Base-by-base conservation (phyloP, 2,329 filamentous ascomycete genomes). In the Ophidiomyces ophidiicola region DNA sequence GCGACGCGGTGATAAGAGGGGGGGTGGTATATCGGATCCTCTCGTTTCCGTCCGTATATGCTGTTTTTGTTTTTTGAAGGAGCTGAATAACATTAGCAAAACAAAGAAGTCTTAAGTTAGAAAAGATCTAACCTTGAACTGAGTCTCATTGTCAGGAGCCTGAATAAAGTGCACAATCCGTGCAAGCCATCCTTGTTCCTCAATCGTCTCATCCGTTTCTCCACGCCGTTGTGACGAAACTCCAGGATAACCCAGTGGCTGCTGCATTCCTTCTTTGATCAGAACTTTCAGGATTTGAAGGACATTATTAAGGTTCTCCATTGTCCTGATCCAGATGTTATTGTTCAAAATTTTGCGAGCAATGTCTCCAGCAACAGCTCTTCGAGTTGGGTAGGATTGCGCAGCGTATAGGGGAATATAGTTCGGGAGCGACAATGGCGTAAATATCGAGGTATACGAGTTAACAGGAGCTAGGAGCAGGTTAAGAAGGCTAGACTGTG, bases 121-220 rank as follows among this genome's bases (percentile, higher is more conserved):
- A 30, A 21, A 12, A 32, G 14, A 17, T 26, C 39, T 30, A 59
- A 70, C 70, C 61, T 85, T 85, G 64, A 94, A 90, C 57, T 98
- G 90, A 0, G 81, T 92, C 51, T 94, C 85, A 53, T 96, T 96
- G 56, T 92, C 76, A 24, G 83, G 70, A 31, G 77, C 82, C 42
- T 84, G 71, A 37, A 98, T 75, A 41, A 94, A 68, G 62, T 98
- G 90, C 12, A 94, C 78, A 54, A 98, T 80, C 50, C 90, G 75
- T 24, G 90, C 90, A 39, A 98, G 70, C 86, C 86, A 94, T 36
- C 90, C 90, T 67, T 98, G 90, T 63, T 98, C 90, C 61, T 98
- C 88, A 53, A 96, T 78, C 0, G 88, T 96, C 65, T 98, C 92
- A 46, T 98, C 90, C 0, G 90, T 96, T 66, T 98, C 92, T 32